Evolutionary conservation across 192 early-diverging fungal species (phyloP).

Genomic region (Martensiomyces pterosporus): DNA sequence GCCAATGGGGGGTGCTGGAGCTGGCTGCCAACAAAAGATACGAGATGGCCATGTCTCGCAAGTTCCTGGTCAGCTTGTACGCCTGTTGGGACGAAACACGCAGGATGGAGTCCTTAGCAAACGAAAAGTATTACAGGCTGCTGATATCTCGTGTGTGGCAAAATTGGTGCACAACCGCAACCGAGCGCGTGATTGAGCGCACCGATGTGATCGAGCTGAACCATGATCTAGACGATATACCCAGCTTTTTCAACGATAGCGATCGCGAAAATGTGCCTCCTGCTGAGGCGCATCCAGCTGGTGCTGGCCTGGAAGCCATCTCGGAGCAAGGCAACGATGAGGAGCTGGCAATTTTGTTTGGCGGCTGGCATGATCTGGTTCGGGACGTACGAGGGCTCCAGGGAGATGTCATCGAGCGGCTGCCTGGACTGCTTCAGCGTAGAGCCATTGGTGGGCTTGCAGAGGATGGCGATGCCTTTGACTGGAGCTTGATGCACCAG

Average conservation of each 20-base stretch:
- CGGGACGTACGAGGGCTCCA: slow-evolving; percentile 3
- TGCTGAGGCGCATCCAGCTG: background rate
- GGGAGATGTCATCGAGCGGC: background rate
- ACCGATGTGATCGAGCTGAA: background rate
- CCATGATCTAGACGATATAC: background rate
- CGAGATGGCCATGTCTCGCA: background rate
- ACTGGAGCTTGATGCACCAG: slow-evolving; percentile 17
- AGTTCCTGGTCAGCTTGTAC: background rate
- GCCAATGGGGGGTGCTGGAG: slow-evolving; percentile 6
- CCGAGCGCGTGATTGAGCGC: slow-evolving; percentile 3
- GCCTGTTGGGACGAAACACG: background rate
- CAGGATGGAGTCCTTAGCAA: slow-evolving; percentile 6
- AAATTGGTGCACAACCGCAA: background rate
- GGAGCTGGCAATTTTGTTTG: slow-evolving; percentile 9
- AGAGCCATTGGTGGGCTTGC: background rate
- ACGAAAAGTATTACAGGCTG: background rate
- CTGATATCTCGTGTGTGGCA: slow-evolving; percentile 10
- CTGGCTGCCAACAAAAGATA: slow-evolving; percentile 2
- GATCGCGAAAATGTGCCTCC: background rate
- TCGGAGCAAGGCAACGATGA: background rate
- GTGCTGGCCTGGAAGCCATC: background rate
- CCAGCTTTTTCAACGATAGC: background rate
- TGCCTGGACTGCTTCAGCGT: slow-evolving; percentile 5
- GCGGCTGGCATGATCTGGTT: slow-evolving; percentile 17
- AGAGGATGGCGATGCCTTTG: slow-evolving; percentile 5